These are phyloP conservation scores for Fusarium globosum DNA, from an alignment of 2,329 filamentous ascomycete species.

Conservation along the genomic window DNA sequence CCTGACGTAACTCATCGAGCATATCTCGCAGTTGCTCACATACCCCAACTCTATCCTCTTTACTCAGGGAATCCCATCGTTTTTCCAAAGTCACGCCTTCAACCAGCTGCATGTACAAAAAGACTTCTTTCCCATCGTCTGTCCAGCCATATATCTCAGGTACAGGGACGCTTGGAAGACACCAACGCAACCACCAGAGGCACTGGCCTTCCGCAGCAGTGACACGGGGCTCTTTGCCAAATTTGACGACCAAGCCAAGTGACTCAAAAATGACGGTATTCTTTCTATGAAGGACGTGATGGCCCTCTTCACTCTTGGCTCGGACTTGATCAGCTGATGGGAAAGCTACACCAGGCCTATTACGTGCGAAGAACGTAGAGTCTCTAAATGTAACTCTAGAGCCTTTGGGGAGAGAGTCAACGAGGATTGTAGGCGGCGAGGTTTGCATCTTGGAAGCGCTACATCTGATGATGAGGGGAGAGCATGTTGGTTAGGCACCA, in stretches of 20 bases:
- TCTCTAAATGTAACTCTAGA: background rate
- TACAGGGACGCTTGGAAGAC: slow-evolving; percentile 1
- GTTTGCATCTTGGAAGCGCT: background rate
- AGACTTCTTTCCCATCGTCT: background rate
- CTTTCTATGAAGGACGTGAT: background rate
- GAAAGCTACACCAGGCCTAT: background rate
- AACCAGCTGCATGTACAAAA: slow-evolving; percentile 20
- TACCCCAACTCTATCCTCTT: background rate
- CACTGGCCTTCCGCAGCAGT: background rate
- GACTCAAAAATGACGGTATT: background rate
- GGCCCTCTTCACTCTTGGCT: background rate
- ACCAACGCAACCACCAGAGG: background rate
- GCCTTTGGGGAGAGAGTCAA: background rate
- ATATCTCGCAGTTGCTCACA: background rate
- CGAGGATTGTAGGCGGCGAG: rapidly evolving
- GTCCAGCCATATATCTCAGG: slow-evolving; percentile 26
- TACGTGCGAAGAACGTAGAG: background rate
- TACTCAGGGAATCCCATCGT: background rate
- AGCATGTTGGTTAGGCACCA: background rate
- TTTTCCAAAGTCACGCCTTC: slow-evolving; percentile 1
- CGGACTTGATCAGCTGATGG: background rate
- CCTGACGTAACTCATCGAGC: background rate
- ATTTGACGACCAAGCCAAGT: background rate
- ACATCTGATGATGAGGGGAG: background rate
- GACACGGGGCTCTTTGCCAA: rapidly evolving